phyloP scores from a whole-genome alignment of 1,284 basidiomycete genomes.

The Volvariella surrecta region DNA sequence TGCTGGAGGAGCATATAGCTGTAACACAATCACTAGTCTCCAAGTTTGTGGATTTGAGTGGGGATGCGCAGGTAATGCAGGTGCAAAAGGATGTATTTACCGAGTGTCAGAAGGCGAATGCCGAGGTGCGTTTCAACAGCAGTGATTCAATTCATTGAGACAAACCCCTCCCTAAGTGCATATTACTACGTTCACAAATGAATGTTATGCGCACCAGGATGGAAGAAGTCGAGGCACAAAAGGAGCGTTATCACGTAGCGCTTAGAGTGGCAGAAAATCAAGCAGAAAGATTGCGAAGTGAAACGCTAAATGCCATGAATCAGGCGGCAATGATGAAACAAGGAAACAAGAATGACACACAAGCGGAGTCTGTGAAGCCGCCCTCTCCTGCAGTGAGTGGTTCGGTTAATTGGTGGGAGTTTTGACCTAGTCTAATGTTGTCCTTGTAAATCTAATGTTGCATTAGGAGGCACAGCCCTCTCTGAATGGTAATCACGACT shows the following conservation, averaged over 20 bases:
- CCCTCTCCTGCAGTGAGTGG: conserved; percentile 63
- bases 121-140: conserved; percentile 39
- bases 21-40: conserved; percentile 54
- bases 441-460: conserved; percentile 26
- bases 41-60: conserved; percentile 43
- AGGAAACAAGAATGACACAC: conserved; percentile 26
- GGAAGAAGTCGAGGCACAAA: conserved; percentile 44
- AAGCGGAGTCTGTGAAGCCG: conserved; percentile 45
- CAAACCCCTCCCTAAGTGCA: conserved; percentile 34
- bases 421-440: conserved; percentile 30
- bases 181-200: conserved; percentile 51
- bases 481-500: conserved; percentile 23
- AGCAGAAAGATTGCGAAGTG: conserved; percentile 66
- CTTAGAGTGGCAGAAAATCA: conserved; percentile 61
- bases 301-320: conserved; percentile 41
- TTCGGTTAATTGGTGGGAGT: conserved; percentile 61
- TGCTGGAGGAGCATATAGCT: conserved; percentile 46
- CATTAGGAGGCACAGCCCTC: conserved; percentile 13
- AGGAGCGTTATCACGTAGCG: conserved; percentile 45
- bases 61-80: conserved; percentile 20
- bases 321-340: conserved; percentile 19
- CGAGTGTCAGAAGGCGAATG: conserved; percentile 45
- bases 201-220: conserved; percentile 51
- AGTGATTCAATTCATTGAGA: conserved; percentile 6
- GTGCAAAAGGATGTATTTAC: conserved; percentile 31